Base-by-base conservation (phyloP, 1,284 basidiomycete genomes). In the Fomitopsis betulina region DNA sequence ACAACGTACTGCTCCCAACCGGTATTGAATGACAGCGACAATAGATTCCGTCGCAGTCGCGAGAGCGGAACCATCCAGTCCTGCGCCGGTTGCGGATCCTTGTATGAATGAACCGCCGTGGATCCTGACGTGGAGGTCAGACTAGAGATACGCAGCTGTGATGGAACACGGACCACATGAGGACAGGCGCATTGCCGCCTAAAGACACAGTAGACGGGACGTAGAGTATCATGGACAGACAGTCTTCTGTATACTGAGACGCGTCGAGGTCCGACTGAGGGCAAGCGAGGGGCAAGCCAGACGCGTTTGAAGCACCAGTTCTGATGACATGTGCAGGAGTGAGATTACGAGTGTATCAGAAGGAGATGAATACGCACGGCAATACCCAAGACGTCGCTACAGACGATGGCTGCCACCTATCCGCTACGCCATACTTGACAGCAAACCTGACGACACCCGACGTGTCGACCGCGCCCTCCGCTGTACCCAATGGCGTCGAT, bases 11-110 rank as follows among this genome's bases (percentile, higher is more conserved):
- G 85, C 84, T 56, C 92, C 94, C 8, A 96, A 78, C 27, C 94
- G 87, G 67, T 93, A 91, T 71, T 96, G 94, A 10, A 93, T 74
- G 17, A 93, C 85, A 13, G 89, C 85, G n/a, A 96, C 91, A 59
- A 96, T 86, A 3, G 91, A 86, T 52, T 85, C 79, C 2, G 91
- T 90, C 5, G 83, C 80, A 5, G 77, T 67, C 0, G 93, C 93
- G 9, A 96, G 80, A 2, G 77, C 79, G 0, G 89, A 86, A 0
- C 91, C 94, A 70, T 96, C 91, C 3, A 96, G 75, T 12, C 89
- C 92, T 13, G 89, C 79, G 15, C 76, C 83, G 3, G 84, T 85
- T 0, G 89, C 86, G 15, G 87, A 87, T 8, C 94, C 94, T 5
- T 76, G 65, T 43, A 83, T 72, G 70, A 92, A 93, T 0, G 92